These are phyloP conservation scores for Bipolaris victoriae DNA, from an alignment of 2,329 filamentous ascomycete species.

Conservation along the genomic window DNA sequence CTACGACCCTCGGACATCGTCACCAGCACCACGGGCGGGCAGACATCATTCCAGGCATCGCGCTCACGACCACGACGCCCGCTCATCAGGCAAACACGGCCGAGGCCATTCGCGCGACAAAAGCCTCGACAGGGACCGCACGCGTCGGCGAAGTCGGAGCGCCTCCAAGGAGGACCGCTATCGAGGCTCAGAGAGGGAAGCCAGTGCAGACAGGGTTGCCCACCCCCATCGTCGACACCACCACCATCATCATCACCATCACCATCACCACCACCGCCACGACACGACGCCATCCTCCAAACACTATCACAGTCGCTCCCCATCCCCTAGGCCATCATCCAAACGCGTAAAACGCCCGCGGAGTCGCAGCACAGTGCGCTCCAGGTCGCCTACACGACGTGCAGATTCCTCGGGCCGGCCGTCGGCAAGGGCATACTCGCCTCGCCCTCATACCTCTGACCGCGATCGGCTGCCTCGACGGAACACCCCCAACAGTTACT, in stretches of 20 bases:
- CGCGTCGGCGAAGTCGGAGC: constrained; percentile 43
- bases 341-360: constrained; percentile 44
- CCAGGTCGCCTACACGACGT: constrained; percentile 43
- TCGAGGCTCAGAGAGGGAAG: constrained; percentile 44
- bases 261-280: constrained; percentile 42
- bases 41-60: constrained; percentile 42
- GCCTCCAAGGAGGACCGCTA: constrained; percentile 44
- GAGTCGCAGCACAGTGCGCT: constrained; percentile 46
- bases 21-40: constrained; percentile 47
- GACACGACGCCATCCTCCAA: constrained; percentile 48
- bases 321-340: constrained; percentile 42
- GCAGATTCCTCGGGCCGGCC: constrained; percentile 38
- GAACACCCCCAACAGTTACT: constrained; percentile 47
- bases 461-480: constrained; percentile 43
- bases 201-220: constrained; percentile 46
- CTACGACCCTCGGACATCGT: constrained; percentile 41
- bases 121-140: constrained; percentile 41
- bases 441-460: constrained; percentile 37
- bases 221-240: constrained; percentile 44
- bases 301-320: constrained; percentile 47
- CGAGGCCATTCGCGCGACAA: constrained; percentile 42
- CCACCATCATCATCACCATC: constrained; percentile 29
- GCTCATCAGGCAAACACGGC: constrained; percentile 33
- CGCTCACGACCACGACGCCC: constrained; percentile 37
- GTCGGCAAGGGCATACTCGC: constrained; percentile 41